Evolutionary conservation across 176 grass and related monocot genomes (phyloP).

Genomic region (Eremochloa ophiuroides): DNA sequence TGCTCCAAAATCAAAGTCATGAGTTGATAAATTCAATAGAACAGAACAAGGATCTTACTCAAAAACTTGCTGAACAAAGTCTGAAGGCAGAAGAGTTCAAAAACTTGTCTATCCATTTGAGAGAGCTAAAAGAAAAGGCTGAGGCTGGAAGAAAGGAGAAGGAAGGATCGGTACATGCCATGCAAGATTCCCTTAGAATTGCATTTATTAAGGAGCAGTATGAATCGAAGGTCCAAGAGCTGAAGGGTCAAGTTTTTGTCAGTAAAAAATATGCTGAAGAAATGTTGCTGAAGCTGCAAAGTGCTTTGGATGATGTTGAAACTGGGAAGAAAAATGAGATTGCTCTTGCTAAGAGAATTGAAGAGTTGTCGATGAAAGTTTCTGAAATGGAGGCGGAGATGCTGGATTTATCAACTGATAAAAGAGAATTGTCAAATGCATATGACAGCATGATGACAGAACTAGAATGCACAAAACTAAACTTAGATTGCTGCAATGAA

Average conservation of each 20-base stretch:
- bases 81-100: conserved; percentile 91
- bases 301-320: conserved; percentile 87
- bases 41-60: conserved; percentile 65
- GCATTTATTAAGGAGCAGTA: conserved; percentile 98
- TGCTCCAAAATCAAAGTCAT: conserved; percentile 48
- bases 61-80: conserved; percentile 81
- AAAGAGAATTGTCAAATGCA: conserved; percentile 78
- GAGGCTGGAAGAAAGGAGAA: conserved; percentile 81
- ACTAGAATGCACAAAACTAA: conserved; percentile 78
- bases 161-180: conserved; percentile 60
- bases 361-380: conserved; percentile 80
- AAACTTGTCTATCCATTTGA: conserved; percentile 82
- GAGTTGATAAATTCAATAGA: conserved; percentile 63
- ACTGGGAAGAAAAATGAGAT: conserved; percentile 83
- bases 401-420: conserved; percentile 62
- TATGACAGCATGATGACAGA: conserved; percentile 78
- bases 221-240: conserved; percentile 91
- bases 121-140: conserved; percentile 81
- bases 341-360: conserved; percentile 81
- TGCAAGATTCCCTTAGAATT: conserved; percentile 93
- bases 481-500: conserved; percentile 88
- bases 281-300: conserved; percentile 95
- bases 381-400: conserved; percentile 78
- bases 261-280: conserved; percentile 97
- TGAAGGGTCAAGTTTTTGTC: conserved; percentile 72